A percentile compares a stretch with the other conserved stretches of the same genome.
These are phyloP conservation scores for Stephania japonica DNA, from an alignment of 164 flowering plant species.

Conservation along the genomic window DNA sequence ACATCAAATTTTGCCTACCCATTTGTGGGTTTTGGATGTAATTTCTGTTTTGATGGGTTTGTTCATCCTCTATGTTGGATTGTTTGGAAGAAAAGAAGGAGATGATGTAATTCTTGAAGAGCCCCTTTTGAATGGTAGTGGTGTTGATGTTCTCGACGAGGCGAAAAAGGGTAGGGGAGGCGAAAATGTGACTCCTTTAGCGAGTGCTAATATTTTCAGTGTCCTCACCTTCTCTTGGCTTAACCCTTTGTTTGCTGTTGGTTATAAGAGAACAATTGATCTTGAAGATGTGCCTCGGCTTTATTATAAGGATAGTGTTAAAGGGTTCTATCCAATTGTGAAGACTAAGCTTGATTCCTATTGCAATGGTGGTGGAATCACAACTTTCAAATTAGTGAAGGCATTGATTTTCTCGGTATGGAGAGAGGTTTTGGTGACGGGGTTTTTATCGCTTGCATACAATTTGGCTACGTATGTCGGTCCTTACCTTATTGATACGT, in stretches of 20 bases:
- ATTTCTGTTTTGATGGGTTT: slow-evolving; percentile 39
- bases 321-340: slow-evolving; percentile 33
- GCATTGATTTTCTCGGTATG: slow-evolving; percentile 14
- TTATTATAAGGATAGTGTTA: slow-evolving; percentile 34
- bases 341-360: slow-evolving; percentile 36
- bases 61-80: slow-evolving; percentile 45
- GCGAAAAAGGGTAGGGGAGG: slow-evolving; percentile 25
- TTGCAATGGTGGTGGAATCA: slow-evolving; percentile 13
- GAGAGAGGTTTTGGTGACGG: slow-evolving; percentile 14
- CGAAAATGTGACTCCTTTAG: slow-evolving; percentile 40
- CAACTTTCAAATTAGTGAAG: slow-evolving; percentile 16
- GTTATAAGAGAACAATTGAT: slow-evolving; percentile 50
- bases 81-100: slow-evolving; percentile 24
- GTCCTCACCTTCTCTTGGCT: slow-evolving; percentile 59
- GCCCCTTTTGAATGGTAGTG: slow-evolving; percentile 50
- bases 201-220: slow-evolving; percentile 42
- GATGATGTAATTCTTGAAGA: slow-evolving; percentile 32
- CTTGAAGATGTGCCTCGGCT: slow-evolving; percentile 72
- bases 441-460: slow-evolving; percentile 1
- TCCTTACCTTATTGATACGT: slow-evolving; percentile 18
- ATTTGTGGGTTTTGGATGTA: slow-evolving; percentile 35
- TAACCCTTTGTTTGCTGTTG: slow-evolving; percentile 44
- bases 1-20: slow-evolving; percentile 16
- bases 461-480: slow-evolving; percentile 17
- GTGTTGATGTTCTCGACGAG: slow-evolving; percentile 14